A percentile compares a stretch with the other conserved stretches of the same genome.
Evolutionary conservation across 257 asterid species (phyloP).

Genomic region (Thymus mandschuricus): DNA sequence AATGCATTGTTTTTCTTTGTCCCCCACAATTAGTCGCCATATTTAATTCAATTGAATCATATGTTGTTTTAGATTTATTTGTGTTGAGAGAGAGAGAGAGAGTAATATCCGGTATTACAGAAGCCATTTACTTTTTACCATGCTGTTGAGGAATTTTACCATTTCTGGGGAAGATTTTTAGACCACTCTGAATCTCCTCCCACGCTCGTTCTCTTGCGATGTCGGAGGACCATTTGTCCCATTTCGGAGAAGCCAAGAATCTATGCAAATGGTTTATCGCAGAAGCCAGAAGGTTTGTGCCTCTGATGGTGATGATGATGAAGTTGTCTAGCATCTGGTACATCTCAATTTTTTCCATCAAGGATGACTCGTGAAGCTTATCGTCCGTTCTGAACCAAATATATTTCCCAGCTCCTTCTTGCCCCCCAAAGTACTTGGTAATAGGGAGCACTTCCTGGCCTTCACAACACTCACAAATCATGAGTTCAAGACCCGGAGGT

Average conservation of each 20-base stretch:
- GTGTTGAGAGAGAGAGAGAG: too few relatives aligned
- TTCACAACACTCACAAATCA: conserved; percentile 81
- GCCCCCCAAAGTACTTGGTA: conserved; percentile 82
- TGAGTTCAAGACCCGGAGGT: conserved; percentile 74
- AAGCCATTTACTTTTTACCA: conserved; percentile 22
- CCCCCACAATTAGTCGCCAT: too few relatives aligned
- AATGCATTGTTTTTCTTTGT: too few relatives aligned
- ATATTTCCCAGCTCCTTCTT: conserved; percentile 83
- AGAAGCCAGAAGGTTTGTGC: conserved; percentile 40
- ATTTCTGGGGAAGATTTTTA: background rate
- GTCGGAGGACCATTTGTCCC: conserved; percentile 89
- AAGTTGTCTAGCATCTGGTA: conserved; percentile 84
- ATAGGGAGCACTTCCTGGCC: conserved; percentile 77
- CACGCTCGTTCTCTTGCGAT: conserved; percentile 69
- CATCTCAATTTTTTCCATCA: conserved; percentile 73
- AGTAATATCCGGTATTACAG: background rate
- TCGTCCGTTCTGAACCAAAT: conserved; percentile 78
- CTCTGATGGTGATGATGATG: conserved; percentile 61
- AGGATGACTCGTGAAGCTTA: conserved; percentile 67
- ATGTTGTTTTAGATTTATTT: too few relatives aligned
- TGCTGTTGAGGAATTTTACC: background rate
- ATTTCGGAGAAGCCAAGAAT: conserved; percentile 62
- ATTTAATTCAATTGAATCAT: too few relatives aligned
- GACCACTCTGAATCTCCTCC: conserved; percentile 38
- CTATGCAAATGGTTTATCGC: conserved; percentile 55